Evolutionary conservation across 2,329 filamentous ascomycete genomes (phyloP).

Genomic region (Phaeosphaeria sp.): DNA sequence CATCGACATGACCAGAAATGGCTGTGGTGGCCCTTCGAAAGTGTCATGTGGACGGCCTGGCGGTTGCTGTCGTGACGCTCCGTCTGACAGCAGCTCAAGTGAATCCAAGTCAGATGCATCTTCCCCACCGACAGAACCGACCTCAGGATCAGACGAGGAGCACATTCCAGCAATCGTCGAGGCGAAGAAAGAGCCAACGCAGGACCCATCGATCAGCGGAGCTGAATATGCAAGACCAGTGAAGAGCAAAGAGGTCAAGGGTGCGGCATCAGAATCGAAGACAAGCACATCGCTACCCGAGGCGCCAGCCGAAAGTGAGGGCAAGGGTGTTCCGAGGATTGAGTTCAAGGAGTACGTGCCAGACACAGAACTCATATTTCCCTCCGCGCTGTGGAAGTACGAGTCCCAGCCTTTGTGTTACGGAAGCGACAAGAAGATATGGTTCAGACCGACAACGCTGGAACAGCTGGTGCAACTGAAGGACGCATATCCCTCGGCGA

Average conservation of each 20-base stretch:
- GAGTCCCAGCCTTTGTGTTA: slow-evolving; percentile 81
- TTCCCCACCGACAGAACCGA: slow-evolving; percentile 39
- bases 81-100: slow-evolving; percentile 37
- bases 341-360: slow-evolving; percentile 88
- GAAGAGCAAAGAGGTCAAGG: slow-evolving; percentile 41
- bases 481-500: slow-evolving; percentile 81
- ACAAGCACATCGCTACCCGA: slow-evolving; percentile 40
- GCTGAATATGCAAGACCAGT: slow-evolving; percentile 42
- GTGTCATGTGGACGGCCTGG: slow-evolving; percentile 46
- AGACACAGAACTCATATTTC: slow-evolving; percentile 93
- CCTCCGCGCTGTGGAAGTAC: slow-evolving; percentile 80
- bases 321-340: slow-evolving; percentile 60
- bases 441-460: slow-evolving; percentile 87
- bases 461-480: slow-evolving; percentile 90
- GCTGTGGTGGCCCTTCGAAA: slow-evolving; percentile 32
- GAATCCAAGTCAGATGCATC: slow-evolving; percentile 35
- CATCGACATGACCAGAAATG: slow-evolving; percentile 28
- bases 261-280: slow-evolving; percentile 58
- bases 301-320: slow-evolving; percentile 61
- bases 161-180: slow-evolving; percentile 32
- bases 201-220: slow-evolving; percentile 35
- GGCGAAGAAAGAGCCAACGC: slow-evolving; percentile 25
- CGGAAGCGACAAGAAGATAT: slow-evolving; percentile 90
- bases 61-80: slow-evolving; percentile 46
- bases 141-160: slow-evolving; percentile 35